phyloP scores from a whole-genome alignment of 2,329 filamentous ascomycete genomes.

The Ceratocystis colombiana region DNA sequence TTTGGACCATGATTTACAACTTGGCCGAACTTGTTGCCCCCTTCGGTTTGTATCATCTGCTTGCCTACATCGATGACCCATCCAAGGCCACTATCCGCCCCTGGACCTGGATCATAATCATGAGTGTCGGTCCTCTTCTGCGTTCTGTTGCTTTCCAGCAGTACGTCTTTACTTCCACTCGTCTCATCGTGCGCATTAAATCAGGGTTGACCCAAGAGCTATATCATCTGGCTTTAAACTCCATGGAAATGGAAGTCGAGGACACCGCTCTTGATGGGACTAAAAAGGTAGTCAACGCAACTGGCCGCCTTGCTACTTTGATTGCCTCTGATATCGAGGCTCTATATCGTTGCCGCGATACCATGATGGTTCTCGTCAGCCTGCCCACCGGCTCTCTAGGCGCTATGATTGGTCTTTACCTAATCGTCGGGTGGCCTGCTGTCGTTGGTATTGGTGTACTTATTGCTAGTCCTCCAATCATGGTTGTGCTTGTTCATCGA shows the following conservation, averaged over 20 bases:
- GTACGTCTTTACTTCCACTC: constrained; percentile 48
- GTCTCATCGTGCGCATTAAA: constrained; percentile 43
- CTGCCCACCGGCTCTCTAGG: constrained; percentile 40
- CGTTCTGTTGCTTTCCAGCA: constrained; percentile 46
- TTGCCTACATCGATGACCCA: constrained; percentile 40
- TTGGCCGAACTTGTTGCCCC: constrained; percentile 43
- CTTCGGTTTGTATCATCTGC: constrained; percentile 43
- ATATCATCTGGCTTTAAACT: constrained; percentile 45
- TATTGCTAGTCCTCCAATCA: constrained; percentile 41
- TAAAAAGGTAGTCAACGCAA: constrained; percentile 36
- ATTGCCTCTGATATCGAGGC: constrained; percentile 51
- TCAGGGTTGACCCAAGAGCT: constrained; percentile 49
- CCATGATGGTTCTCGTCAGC: constrained; percentile 40
- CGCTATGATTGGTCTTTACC: constrained; percentile 44
- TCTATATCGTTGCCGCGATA: constrained; percentile 43
- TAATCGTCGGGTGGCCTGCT: constrained; percentile 46
- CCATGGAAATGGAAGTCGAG: constrained; percentile 49
- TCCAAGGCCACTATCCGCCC: constrained; percentile 39
- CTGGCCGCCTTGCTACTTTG: constrained; percentile 45
- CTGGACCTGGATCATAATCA: constrained; percentile 44
- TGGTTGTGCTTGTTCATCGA: constrained; percentile 39
- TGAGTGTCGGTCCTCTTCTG: constrained; percentile 40
- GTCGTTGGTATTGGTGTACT: constrained; percentile 44
- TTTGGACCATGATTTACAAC: constrained; percentile 35
- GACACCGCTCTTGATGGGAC: constrained; percentile 26